Evolutionary conservation across 139 green algal species (phyloP).

Genomic region (Picochlorum sp.): DNA sequence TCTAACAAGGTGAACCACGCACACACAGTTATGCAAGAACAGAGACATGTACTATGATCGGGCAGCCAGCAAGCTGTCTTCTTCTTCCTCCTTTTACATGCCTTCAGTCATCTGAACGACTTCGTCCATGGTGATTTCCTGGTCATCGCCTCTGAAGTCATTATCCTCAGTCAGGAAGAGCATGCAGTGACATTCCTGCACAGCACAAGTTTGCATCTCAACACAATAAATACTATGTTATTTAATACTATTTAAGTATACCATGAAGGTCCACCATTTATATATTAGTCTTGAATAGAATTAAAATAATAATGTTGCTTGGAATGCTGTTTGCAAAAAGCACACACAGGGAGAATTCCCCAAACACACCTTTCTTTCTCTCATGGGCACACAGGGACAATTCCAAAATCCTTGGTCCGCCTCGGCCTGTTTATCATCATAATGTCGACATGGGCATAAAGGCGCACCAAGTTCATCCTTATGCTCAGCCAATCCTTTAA

Average conservation of each 20-base stretch:
- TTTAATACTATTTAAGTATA: constrained; percentile 3
- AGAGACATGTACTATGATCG: neutral
- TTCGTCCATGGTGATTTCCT: constrained; percentile 47
- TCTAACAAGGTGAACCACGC: neutral
- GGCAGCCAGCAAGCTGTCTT: neutral
- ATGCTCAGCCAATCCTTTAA: constrained; percentile 96
- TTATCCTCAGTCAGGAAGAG: constrained; percentile 97
- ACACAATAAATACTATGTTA: constrained; percentile 8
- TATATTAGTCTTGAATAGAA: neutral
- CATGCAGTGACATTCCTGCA: constrained; percentile 99
- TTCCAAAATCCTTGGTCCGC: constrained; percentile 97
- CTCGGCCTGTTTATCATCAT: constrained; percentile 96
- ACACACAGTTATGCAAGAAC: neutral
- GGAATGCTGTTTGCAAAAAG: neutral
- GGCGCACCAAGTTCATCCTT: constrained; percentile 92
- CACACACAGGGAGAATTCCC: neutral
- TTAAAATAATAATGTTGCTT: neutral
- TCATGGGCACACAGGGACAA: constrained; percentile 98
- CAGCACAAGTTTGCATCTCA: too few relatives aligned
- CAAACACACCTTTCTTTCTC: constrained; percentile 89
- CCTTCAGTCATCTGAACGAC: constrained; percentile 29
- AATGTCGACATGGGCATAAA: constrained; percentile 95
- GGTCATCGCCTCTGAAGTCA: constrained; percentile 85
- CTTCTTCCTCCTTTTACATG: constrained; percentile 15
- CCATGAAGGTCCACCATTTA: neutral